These are phyloP conservation scores for Pyrus communis DNA, from an alignment of 306 rosid species.

Conservation along the genomic window DNA sequence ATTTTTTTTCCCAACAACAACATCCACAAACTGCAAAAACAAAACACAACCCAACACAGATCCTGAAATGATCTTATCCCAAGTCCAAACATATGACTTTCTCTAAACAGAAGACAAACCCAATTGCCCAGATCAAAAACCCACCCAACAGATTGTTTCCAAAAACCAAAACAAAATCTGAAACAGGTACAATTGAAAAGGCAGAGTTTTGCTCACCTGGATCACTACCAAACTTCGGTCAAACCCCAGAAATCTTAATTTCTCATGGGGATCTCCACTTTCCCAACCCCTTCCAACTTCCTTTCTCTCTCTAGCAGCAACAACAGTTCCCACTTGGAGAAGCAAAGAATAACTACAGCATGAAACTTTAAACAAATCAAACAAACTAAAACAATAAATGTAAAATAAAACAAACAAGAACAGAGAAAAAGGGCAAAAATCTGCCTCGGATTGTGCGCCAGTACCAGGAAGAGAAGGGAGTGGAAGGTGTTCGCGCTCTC, in stretches of 20 bases:
- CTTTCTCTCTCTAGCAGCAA: neutral
- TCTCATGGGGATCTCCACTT: constrained; percentile 22
- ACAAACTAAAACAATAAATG: neutral
- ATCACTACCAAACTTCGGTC: constrained; percentile 21
- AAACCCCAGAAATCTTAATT: constrained; percentile 19
- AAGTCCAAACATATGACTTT: neutral
- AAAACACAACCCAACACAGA: constrained; percentile 12
- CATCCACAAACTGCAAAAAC: neutral
- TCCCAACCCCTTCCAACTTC: constrained; percentile 10
- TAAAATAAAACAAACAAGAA: neutral
- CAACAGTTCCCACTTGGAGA: constrained; percentile 22
- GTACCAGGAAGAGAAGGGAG: constrained; percentile 10
- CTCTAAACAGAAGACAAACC: neutral
- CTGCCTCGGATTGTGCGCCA: constrained; percentile 8
- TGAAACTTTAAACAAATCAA: neutral
- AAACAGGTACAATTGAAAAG: neutral
- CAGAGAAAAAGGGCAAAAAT: neutral
- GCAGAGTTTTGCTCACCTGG: constrained; percentile 24
- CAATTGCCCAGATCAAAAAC: neutral
- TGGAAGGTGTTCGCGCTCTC: constrained; percentile 12
- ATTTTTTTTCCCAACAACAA: neutral
- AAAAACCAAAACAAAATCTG: neutral
- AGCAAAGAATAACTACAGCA: constrained; percentile 24
- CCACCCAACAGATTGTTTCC: constrained; percentile 3
- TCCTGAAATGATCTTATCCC: neutral